Conservation (phyloP, 164 flowering plant genomes). For the Amborella trichopoda region DNA sequence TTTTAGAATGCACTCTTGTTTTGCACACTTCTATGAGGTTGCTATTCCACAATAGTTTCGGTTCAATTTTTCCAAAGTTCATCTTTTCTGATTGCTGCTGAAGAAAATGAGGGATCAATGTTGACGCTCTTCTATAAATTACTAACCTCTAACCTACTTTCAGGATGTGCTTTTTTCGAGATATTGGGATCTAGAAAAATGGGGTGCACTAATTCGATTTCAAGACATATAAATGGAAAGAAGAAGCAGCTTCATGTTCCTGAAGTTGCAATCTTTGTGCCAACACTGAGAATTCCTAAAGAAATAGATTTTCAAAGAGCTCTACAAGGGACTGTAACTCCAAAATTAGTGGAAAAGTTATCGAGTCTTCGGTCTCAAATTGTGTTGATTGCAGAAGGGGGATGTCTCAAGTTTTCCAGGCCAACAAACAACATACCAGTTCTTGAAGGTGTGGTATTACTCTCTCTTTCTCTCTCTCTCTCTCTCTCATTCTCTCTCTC, state of each 20-base stretch:
- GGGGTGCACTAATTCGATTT: constrained; percentile 73
- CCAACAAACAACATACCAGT: not conserved
- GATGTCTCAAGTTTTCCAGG: not conserved
- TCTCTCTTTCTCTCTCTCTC: not conserved
- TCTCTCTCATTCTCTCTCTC: not conserved
- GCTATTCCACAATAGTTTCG: too few species aligned
- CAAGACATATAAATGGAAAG: constrained; percentile 16
- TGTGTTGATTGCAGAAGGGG: constrained; percentile 40
- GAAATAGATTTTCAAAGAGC: constrained; percentile 40
- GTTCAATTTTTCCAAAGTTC: too few species aligned
- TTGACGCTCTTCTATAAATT: too few species aligned
- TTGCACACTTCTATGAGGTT: too few species aligned
- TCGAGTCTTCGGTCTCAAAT: constrained; percentile 50
- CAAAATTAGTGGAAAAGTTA: constrained; percentile 37
- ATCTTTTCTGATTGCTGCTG: too few species aligned
- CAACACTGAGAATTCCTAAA: constrained; percentile 43
- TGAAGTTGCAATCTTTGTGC: constrained; percentile 57
- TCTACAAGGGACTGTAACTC: constrained; percentile 50
- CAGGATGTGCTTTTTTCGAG: not conserved
- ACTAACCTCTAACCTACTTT: too few species aligned
- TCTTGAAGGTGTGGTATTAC: constrained; percentile 35
- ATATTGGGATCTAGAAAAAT: constrained; percentile 15
- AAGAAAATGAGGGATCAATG: too few species aligned
- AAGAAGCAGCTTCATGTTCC: constrained; percentile 39
- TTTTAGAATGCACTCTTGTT: not conserved